phyloP scores from a whole-genome alignment of 345 rosid genomes.

The Rhodomyrtus tomentosa region DNA sequence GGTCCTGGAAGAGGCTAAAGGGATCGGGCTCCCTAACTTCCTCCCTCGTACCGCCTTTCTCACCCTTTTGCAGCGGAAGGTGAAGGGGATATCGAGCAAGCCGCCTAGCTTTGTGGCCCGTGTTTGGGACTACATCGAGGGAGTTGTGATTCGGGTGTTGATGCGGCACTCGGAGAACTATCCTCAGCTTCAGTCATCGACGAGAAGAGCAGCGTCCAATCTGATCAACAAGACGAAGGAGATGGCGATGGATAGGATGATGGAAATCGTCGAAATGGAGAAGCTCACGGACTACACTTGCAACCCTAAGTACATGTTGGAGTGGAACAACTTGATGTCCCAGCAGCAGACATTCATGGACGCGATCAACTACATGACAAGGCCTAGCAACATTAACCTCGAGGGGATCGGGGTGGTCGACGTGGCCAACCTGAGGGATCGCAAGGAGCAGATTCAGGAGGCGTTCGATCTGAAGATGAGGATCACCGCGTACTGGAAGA shows the following conservation, averaged over 20 bases:
- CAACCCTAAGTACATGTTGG: conserved; percentile 9
- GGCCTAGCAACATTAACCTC: neutral
- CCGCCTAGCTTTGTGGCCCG: neutral
- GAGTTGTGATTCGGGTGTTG: conserved; percentile 4
- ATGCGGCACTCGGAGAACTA: conserved; percentile 1
- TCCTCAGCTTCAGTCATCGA: conserved; percentile 5
- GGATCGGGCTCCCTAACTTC: conserved; percentile 23
- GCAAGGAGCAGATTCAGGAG: neutral
- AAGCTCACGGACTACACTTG: conserved; percentile 23
- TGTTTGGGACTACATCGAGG: conserved; percentile 17
- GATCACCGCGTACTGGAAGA: conserved; percentile 7
- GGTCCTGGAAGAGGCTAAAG: conserved; percentile 14
- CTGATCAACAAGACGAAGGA: conserved; percentile 16
- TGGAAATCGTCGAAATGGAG: conserved; percentile 23
- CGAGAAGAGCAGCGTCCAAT: conserved; percentile 9
- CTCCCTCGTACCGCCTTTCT: conserved; percentile 15
- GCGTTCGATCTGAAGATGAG: conserved; percentile 23
- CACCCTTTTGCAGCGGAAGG: conserved; percentile 4
- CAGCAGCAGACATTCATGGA: neutral
- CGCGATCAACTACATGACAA: neutral
- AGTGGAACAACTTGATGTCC: conserved; percentile 12
- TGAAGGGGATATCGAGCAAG: conserved; percentile 1
- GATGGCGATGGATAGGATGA: conserved; percentile 9
- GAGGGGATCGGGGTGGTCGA: conserved; percentile 5
- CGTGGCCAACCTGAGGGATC: neutral